phyloP scores from a whole-genome alignment of 108 stramenopile species.

The Chaetoceros muelleri region DNA sequence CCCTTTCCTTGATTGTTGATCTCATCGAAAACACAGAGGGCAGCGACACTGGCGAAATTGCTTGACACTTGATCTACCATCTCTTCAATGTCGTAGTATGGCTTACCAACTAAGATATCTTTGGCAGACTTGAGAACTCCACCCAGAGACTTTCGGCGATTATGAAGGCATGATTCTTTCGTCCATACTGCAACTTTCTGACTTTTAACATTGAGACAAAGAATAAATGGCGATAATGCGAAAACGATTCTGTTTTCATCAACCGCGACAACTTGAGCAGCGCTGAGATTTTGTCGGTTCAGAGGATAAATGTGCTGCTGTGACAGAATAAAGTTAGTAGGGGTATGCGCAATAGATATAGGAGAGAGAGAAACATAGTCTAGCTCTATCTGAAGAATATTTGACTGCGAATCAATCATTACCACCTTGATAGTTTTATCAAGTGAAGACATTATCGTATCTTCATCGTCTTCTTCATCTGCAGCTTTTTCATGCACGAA shows the following conservation, averaged over 20 bases:
- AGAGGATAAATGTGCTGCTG: neutral
- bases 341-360: neutral
- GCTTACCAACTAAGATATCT: neutral
- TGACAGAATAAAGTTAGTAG: neutral
- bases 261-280: neutral
- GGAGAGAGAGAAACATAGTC: neutral
- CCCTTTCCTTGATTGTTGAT: neutral
- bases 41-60: neutral
- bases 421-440: neutral
- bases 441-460: neutral
- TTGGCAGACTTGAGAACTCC: constrained; percentile 1
- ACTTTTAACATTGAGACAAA: neutral
- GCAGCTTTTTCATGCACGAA: neutral
- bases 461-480: neutral
- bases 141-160: neutral
- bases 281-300: neutral
- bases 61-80: neutral
- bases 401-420: neutral
- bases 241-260: neutral
- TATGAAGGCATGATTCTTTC: neutral
- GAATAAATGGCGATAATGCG: neutral
- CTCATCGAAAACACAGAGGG: neutral
- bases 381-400: neutral
- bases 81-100: neutral
- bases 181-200: neutral